phyloP scores from a whole-genome alignment of 495 filamentous ascomycete genomes.

The Penicillium pulvis region DNA sequence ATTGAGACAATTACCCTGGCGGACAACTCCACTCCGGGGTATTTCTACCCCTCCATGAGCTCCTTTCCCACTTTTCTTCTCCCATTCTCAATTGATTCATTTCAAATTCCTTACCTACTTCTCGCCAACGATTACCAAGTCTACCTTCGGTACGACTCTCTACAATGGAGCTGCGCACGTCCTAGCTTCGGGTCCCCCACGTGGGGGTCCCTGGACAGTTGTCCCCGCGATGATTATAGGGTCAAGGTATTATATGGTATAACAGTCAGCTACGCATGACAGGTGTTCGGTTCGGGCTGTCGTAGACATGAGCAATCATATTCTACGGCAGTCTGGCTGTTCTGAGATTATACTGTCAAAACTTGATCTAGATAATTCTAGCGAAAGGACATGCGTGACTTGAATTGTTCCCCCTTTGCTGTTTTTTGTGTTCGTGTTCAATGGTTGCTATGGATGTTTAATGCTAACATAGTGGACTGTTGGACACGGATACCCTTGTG shows the following conservation, averaged over 20 bases:
- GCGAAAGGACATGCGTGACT: constrained; percentile 75
- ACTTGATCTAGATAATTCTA: constrained; percentile 87
- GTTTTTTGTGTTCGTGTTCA: constrained; percentile 26
- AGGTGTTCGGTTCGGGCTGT: constrained; percentile 52
- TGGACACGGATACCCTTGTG: constrained; percentile 9
- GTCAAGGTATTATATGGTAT: constrained; percentile 62
- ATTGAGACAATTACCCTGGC: constrained; percentile 8
- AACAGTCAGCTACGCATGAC: constrained; percentile 60
- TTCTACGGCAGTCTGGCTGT: constrained; percentile 31
- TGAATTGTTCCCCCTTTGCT: constrained; percentile 50
- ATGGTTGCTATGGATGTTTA: constrained; percentile 1
- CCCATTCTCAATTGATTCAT: constrained; percentile 6
- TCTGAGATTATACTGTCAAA: constrained; percentile 72
- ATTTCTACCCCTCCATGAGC: constrained; percentile 26
- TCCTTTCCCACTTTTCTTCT: not conserved
- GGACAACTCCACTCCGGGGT: constrained; percentile 17
- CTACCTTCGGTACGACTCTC: constrained; percentile 41
- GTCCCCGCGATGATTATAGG: constrained; percentile 38
- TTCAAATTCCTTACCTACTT: not conserved
- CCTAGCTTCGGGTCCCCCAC: constrained; percentile 16
- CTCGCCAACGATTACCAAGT: constrained; percentile 7
- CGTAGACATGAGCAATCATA: not conserved
- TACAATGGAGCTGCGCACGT: constrained; percentile 39
- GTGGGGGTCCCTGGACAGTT: constrained; percentile 21
- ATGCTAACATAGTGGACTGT: constrained; percentile 10